phyloP scores from a whole-genome alignment of 441 rosid genomes.

The Erodium moschatum region DNA sequence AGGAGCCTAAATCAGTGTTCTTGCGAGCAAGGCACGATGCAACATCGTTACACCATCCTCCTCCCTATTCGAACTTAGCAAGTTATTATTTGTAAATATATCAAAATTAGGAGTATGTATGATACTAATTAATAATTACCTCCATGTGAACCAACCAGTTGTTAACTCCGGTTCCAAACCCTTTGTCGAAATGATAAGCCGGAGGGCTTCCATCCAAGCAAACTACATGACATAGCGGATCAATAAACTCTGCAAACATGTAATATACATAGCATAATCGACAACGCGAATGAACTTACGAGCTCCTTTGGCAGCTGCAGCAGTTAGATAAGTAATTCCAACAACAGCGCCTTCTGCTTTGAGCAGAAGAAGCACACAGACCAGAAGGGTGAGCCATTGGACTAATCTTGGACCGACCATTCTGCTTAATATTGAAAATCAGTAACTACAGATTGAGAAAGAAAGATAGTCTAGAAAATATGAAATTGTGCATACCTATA shows the following conservation, averaged over 20 bases:
- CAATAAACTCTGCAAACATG: neutral
- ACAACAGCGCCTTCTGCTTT: conserved; percentile 42
- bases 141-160: conserved; percentile 63
- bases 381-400: conserved; percentile 18
- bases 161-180: conserved; percentile 51
- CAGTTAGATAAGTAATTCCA: conserved; percentile 46
- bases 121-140: conserved; percentile 23
- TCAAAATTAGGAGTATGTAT: no score
- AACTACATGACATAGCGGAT: conserved; percentile 30
- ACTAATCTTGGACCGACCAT: conserved; percentile 45
- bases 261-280: no score
- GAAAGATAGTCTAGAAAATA: no score
- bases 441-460: no score
- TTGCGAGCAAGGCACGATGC: conserved; percentile 43
- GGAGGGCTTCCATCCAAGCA: conserved; percentile 71
- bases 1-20: conserved; percentile 54
- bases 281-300: conserved; percentile 35
- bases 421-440: conserved; percentile 25
- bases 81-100: no score
- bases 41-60: conserved; percentile 66
- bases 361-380: conserved; percentile 26
- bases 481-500: no score
- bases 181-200: conserved; percentile 53
- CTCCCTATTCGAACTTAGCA: conserved; percentile 26
- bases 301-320: conserved; percentile 68